Conservation (phyloP, 2,329 filamentous ascomycete genomes). For the Lasiodiplodia gonubiensis region DNA sequence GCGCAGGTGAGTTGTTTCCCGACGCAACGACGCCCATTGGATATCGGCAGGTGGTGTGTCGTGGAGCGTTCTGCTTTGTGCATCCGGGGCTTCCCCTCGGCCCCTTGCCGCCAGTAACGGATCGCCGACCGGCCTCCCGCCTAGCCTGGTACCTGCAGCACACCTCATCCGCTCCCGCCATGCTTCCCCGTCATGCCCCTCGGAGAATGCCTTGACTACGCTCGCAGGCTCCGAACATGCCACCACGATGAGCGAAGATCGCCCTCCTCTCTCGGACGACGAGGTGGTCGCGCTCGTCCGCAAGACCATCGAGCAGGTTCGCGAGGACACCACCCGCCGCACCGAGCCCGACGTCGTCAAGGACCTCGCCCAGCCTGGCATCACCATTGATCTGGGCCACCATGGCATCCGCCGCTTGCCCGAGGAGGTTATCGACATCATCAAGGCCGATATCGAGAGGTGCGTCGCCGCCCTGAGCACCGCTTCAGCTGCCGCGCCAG, state of each 20-base stretch:
- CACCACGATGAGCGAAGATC: conserved; percentile 44
- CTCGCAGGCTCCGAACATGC: conserved; percentile 21
- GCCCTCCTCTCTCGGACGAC: conserved; percentile 58
- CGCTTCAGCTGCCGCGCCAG: conserved; percentile 2
- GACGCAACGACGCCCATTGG: not conserved
- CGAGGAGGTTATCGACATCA: conserved; percentile 75
- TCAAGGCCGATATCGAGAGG: conserved; percentile 76
- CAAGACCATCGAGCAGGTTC: conserved; percentile 70
- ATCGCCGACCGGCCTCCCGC: conserved; percentile 18
- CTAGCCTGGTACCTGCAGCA: conserved; percentile 24
- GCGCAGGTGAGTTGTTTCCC: conserved; percentile 12
- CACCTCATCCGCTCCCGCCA: conserved; percentile 7
- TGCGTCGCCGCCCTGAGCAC: conserved; percentile 42
- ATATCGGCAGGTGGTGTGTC: not conserved
- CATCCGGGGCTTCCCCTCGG: not conserved
- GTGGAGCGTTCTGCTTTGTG: conserved; percentile 24
- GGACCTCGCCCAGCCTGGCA: conserved; percentile 67
- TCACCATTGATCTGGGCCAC: conserved; percentile 79
- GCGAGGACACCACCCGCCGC: conserved; percentile 65
- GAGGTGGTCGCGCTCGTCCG: conserved; percentile 70
- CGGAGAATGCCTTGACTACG: conserved; percentile 15
- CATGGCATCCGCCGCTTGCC: conserved; percentile 74
- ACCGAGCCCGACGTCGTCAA: conserved; percentile 57
- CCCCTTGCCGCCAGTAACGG: conserved; percentile 10
- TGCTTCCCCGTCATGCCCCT: conserved; percentile 21